phyloP scores from a whole-genome alignment of 768 basidiomycete genomes.

The Boletus pseudopeckii region DNA sequence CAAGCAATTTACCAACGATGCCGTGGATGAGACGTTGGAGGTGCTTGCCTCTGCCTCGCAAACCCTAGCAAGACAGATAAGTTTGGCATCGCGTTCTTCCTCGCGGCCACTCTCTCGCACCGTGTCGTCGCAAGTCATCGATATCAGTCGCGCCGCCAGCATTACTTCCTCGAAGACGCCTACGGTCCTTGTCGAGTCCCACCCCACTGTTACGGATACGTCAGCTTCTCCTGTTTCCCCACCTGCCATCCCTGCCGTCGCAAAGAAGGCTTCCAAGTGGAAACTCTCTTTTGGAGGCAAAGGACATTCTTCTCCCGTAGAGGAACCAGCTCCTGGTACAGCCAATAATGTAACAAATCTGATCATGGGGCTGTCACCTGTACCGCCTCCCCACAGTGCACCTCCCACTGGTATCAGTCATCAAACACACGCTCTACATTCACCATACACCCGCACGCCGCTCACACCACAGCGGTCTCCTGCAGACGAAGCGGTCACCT shows the following conservation, averaged over 20 bases:
- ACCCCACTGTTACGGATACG: constrained; percentile 11
- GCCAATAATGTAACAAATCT: constrained; percentile 75
- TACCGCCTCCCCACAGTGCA: constrained; percentile 6
- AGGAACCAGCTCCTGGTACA: constrained; percentile 50
- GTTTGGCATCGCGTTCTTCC: constrained; percentile 55
- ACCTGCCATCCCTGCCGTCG: constrained; percentile 36
- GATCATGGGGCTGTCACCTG: constrained; percentile 54
- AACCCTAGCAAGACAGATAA: constrained; percentile 79
- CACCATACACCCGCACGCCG: constrained; percentile 28
- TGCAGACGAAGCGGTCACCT: constrained; percentile 43
- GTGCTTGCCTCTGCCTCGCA: constrained; percentile 80
- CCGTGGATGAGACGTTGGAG: constrained; percentile 55
- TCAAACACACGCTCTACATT: constrained; percentile 13
- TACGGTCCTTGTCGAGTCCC: constrained; percentile 33
- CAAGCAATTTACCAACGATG: constrained; percentile 34
- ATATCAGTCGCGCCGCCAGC: constrained; percentile 25
- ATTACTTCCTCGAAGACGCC: constrained; percentile 36
- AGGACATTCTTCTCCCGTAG: constrained; percentile 44
- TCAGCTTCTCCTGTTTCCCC: constrained; percentile 21
- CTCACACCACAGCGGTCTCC: constrained; percentile 33
- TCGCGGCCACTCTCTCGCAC: constrained; percentile 28
- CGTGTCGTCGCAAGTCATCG: constrained; percentile 15
- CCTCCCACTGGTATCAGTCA: background rate
- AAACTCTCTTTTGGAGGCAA: constrained; percentile 53
- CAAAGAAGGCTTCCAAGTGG: constrained; percentile 77